These are phyloP conservation scores for Neohortaea acidophila DNA, from an alignment of 495 filamentous ascomycete species.

Conservation along the genomic window DNA sequence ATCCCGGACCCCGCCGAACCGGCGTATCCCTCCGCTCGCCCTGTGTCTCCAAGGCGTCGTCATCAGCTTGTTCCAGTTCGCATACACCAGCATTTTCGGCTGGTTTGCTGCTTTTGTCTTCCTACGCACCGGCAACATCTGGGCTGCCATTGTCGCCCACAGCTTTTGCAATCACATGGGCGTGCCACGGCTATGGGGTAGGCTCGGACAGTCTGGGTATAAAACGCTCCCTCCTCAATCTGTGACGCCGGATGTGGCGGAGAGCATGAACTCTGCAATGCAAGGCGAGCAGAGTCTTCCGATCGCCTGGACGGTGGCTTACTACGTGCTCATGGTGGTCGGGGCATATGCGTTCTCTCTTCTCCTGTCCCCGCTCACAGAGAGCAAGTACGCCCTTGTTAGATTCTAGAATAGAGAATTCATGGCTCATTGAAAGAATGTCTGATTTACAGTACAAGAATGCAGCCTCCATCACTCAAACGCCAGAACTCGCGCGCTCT, in stretches of 20 bases:
- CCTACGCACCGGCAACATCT: constrained; percentile 66
- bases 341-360: constrained; percentile 58
- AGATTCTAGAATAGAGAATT: background rate
- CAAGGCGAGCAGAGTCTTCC: constrained; percentile 21
- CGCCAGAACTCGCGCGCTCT: no score
- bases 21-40: constrained; percentile 58
- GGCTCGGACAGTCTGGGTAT: constrained; percentile 44
- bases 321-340: constrained; percentile 56
- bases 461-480: background rate
- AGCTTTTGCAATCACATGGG: constrained; percentile 89
- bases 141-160: constrained; percentile 58
- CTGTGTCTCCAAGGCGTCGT: constrained; percentile 42
- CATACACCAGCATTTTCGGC: constrained; percentile 88
- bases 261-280: background rate
- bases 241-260: constrained; percentile 15
- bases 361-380: constrained; percentile 57
- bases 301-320: constrained; percentile 54
- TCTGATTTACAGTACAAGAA: background rate
- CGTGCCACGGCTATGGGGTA: constrained; percentile 72
- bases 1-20: constrained; percentile 17
- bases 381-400: constrained; percentile 31
- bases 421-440: background rate
- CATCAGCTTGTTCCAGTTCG: constrained; percentile 67
- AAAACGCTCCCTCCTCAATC: no score
- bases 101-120: constrained; percentile 87